These are phyloP conservation scores for Metschnikowia rubicola DNA, from an alignment of 805 yeast species.

Conservation along the genomic window DNA sequence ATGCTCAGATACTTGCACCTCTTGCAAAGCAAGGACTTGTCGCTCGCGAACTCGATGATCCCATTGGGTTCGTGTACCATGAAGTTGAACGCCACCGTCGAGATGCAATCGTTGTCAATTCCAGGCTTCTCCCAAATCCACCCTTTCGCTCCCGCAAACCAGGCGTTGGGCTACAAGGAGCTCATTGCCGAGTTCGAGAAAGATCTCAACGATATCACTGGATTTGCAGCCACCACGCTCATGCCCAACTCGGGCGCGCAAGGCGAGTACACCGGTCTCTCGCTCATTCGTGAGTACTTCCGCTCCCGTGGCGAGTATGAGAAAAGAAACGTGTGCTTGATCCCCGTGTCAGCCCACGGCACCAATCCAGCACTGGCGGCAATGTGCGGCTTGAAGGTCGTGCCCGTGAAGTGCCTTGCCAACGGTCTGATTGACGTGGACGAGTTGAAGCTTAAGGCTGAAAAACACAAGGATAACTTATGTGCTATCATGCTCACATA, in stretches of 20 bases:
- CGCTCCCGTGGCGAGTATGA: constrained; percentile 61
- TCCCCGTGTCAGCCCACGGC: constrained; percentile 97
- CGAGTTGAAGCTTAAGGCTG: constrained; percentile 73
- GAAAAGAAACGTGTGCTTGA: constrained; percentile 80
- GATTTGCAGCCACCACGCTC: constrained; percentile 83
- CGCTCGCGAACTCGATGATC: constrained; percentile 94
- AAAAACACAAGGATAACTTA: constrained; percentile 59
- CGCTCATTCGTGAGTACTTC: constrained; percentile 78
- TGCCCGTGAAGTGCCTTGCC: constrained; percentile 80
- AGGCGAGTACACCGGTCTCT: constrained; percentile 93
- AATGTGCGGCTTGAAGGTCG: constrained; percentile 93
- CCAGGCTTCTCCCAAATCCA: constrained; percentile 87
- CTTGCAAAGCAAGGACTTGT: constrained; percentile 81
- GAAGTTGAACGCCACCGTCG: constrained; percentile 94
- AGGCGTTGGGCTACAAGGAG: constrained; percentile 83
- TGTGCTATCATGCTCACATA: constrained; percentile 97
- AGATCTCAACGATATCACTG: constrained; percentile 89
- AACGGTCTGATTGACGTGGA: constrained; percentile 83
- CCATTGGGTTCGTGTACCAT: constrained; percentile 97
- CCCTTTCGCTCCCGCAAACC: constrained; percentile 88
- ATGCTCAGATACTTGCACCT: constrained; percentile 86
- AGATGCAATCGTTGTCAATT: constrained; percentile 92
- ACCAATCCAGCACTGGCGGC: constrained; percentile 99
- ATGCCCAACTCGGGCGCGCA: constrained; percentile 99
- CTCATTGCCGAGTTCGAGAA: constrained; percentile 71